Percentiles rank a stretch among this genome's conserved stretches.
Conservation (phyloP, 805 yeast species). For the Lachancea thermotolerans region DNA sequence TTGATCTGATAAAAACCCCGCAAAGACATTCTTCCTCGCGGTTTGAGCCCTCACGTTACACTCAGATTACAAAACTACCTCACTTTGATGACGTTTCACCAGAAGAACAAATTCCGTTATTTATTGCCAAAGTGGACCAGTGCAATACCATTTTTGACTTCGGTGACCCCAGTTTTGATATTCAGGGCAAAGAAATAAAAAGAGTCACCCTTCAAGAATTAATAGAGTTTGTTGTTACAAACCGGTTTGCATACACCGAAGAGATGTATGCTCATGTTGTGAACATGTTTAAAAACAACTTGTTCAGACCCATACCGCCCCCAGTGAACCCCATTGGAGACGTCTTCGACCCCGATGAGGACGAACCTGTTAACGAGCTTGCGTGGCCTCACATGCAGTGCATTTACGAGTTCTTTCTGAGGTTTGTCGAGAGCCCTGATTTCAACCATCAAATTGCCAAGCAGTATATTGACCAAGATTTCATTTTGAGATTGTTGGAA, state of each 20-base stretch:
- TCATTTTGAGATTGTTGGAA: conserved; percentile 73
- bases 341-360: conserved; percentile 95
- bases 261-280: conserved; percentile 86
- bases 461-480: conserved; percentile 87
- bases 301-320: conserved; percentile 95
- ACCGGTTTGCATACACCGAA: conserved; percentile 79
- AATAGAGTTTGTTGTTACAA: conserved; percentile 77
- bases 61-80: conserved; percentile 71
- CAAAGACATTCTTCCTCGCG: conserved; percentile 89
- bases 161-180: conserved; percentile 84
- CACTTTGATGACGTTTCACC: conserved; percentile 82
- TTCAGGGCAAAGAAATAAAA: conserved; percentile 88
- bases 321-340: conserved; percentile 98
- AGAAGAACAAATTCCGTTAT: conserved; percentile 65
- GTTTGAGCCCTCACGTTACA: conserved; percentile 68
- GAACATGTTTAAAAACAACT: conserved; percentile 79
- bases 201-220: conserved; percentile 81
- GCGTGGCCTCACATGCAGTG: conserved; percentile 99
- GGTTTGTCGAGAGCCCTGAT: conserved; percentile 91
- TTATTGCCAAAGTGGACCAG: conserved; percentile 84
- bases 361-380: conserved; percentile 91
- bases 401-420: conserved; percentile 86
- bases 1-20: conserved; percentile 79
- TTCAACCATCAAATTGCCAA: conserved; percentile 90
- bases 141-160: conserved; percentile 94